These are phyloP conservation scores for Periconia sp. DNA, from an alignment of 2,329 filamentous ascomycete genomes.

Conservation along the genomic window DNA sequence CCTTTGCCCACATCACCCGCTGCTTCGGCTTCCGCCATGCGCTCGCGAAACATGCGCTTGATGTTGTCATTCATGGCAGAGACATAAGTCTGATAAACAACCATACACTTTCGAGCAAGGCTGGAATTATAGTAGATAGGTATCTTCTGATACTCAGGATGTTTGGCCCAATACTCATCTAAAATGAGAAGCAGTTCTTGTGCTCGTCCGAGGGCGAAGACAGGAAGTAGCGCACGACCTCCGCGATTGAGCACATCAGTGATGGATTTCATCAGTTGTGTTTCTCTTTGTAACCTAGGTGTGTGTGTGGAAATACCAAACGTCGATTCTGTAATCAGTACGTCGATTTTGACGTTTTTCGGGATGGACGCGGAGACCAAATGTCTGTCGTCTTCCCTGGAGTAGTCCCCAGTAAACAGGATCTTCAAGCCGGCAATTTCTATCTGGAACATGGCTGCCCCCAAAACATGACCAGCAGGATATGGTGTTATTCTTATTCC, in stretches of 20 bases:
- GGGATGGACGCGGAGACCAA: constrained; percentile 92
- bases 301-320: constrained; percentile 95
- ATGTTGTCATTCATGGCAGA: constrained; percentile 99
- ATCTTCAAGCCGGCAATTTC: constrained; percentile 97
- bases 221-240: constrained; percentile 88
- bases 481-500: constrained; percentile 97
- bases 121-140: constrained; percentile 98
- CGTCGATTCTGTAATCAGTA: constrained; percentile 95
- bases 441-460: constrained; percentile 96
- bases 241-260: constrained; percentile 89
- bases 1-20: constrained; percentile 73
- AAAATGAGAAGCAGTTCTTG: constrained; percentile 93
- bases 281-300: constrained; percentile 85
- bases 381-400: constrained; percentile 91
- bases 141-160: constrained; percentile 82
- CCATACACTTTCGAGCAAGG: constrained; percentile 94
- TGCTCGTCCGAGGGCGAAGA: constrained; percentile 90
- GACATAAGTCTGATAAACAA: constrained; percentile 97
- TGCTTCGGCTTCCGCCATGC: constrained; percentile 87
- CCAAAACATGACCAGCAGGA: constrained; percentile 95
- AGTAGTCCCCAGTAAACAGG: constrained; percentile 97
- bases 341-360: constrained; percentile 85
- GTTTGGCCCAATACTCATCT: constrained; percentile 94
- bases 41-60: constrained; percentile 88
- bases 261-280: constrained; percentile 92